These are phyloP conservation scores for Davidsoniella neocaledoniae DNA, from an alignment of 2,329 filamentous ascomycete species.

Conservation along the genomic window DNA sequence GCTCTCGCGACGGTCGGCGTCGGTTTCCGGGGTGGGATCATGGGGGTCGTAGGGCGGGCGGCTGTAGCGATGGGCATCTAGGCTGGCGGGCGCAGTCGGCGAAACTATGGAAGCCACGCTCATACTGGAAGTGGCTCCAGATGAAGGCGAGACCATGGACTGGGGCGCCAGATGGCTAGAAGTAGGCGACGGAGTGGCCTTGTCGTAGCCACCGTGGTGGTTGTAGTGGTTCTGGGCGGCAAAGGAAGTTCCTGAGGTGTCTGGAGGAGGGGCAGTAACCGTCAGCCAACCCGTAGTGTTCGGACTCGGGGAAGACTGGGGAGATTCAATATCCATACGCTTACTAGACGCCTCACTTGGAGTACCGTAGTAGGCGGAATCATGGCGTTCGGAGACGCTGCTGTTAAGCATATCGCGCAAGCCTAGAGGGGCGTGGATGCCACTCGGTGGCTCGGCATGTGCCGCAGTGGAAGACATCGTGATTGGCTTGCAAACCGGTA, in stretches of 20 bases:
- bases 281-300: conserved; percentile 10
- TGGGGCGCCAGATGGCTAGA: conserved; percentile 32
- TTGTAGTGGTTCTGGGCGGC: conserved; percentile 12
- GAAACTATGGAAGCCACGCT: conserved; percentile 51
- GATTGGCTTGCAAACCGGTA: background rate
- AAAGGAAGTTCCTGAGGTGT: conserved; percentile 27
- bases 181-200: conserved; percentile 29
- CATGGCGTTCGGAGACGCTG: conserved; percentile 8
- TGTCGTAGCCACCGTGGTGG: conserved; percentile 29
- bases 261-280: conserved; percentile 17
- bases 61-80: conserved; percentile 28
- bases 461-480: conserved; percentile 1
- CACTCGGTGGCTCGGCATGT: conserved; percentile 3
- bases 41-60: conserved; percentile 18
- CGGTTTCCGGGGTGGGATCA: conserved; percentile 15
- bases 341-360: conserved; percentile 13
- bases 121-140: conserved; percentile 42
- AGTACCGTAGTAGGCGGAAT: conserved; percentile 12
- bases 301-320: conserved; percentile 12
- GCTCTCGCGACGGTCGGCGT: conserved; percentile 46
- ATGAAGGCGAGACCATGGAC: conserved; percentile 34
- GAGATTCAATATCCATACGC: conserved; percentile 13
- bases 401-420: conserved; percentile 12
- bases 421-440: conserved; percentile 5
- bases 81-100: conserved; percentile 32